Conservation (phyloP, 345 rosid genomes). For the Microthlaspi erraticum region DNA sequence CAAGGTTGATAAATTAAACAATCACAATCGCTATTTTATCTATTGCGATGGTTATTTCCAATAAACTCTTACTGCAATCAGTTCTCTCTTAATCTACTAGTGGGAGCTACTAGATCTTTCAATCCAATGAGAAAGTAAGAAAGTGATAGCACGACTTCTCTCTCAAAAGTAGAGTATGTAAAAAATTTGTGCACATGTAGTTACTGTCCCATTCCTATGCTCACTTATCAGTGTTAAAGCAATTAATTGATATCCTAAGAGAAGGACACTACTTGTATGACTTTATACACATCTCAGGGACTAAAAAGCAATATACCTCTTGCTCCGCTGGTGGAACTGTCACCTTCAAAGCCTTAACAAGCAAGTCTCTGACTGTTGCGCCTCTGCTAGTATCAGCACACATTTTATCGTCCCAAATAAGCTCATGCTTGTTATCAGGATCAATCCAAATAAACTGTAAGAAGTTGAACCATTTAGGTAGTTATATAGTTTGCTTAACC, state of each 20-base stretch:
- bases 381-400: slow-evolving; percentile 99
- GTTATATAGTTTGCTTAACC: slow-evolving; percentile 16
- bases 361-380: slow-evolving; percentile 82
- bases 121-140: slow-evolving; percentile 3
- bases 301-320: slow-evolving; percentile 56
- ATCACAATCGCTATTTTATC: slow-evolving; percentile 21
- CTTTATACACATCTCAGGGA: slow-evolving; percentile 21
- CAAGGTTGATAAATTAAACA: slow-evolving; percentile 6
- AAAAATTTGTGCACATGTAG: slow-evolving; percentile 16
- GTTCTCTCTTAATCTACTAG: slow-evolving; percentile 9
- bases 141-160: slow-evolving; percentile 19
- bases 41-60: slow-evolving; percentile 11
- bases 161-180: slow-evolving; percentile 14
- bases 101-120: slow-evolving; percentile 14
- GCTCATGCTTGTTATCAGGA: slow-evolving; percentile 95
- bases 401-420: slow-evolving; percentile 95
- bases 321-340: slow-evolving; percentile 80
- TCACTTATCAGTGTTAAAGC: slow-evolving; percentile 16
- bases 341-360: slow-evolving; percentile 84
- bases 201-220: slow-evolving; percentile 2
- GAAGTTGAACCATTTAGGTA: slow-evolving; percentile 25
- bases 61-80: slow-evolving; percentile 12
- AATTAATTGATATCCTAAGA: slow-evolving; percentile 11
- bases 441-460: slow-evolving; percentile 90
- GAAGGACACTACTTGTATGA: slow-evolving; percentile 11